Evolutionary conservation across 371 early-diverging fungal genomes (phyloP), one percentile per base, ranked within the genome.

Genomic region (Apophysomyces variabilis): DNA sequence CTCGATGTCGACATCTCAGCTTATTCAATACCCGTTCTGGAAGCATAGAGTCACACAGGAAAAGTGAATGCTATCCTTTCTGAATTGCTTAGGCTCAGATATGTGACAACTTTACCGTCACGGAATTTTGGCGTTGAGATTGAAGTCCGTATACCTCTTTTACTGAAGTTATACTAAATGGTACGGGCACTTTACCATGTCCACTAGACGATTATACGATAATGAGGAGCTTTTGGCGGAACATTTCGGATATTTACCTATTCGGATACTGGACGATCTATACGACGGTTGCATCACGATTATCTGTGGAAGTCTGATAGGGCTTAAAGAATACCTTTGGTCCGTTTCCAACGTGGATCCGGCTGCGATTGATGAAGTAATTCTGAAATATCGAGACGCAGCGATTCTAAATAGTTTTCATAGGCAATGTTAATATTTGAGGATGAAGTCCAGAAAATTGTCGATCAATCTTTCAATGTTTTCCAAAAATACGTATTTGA

Each of bases 401-500:
- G 13, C 13, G 13, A 6, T n/a, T n/a, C 13, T 13, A 0, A 45
- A 16, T 3, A 26, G 32, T 26, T 26, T 26, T 45, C 0, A 12
- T 36, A 68, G 68, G 60, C 54, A 54, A 41, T 68, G 9, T n/a
- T 26, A 11, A 41, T 18, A 16, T 61, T 69, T 12, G 65, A 69
- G 39, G 26, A 44, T 13, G 26, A 66, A 35, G 38, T 70, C 9
- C 66, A 70, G 38, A n/a, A 63, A 36, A 38, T 43, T 7, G 14
- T 70, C 14, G 70, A 70, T 56, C n/a, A 50, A 47, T 35, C 50
- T 7, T 70, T 70, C 58, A 66, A 62, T 32, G 39, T 45, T 7
- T 70, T 66, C n/a, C 54, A 65, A 59, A 18, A 63, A 38, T 70
- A 70, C 39, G 32, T 70, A 3, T 66, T 58, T 9, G 70, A 70